Conservation (phyloP, 2,329 filamentous ascomycete species). For the Xylaria sp. region DNA sequence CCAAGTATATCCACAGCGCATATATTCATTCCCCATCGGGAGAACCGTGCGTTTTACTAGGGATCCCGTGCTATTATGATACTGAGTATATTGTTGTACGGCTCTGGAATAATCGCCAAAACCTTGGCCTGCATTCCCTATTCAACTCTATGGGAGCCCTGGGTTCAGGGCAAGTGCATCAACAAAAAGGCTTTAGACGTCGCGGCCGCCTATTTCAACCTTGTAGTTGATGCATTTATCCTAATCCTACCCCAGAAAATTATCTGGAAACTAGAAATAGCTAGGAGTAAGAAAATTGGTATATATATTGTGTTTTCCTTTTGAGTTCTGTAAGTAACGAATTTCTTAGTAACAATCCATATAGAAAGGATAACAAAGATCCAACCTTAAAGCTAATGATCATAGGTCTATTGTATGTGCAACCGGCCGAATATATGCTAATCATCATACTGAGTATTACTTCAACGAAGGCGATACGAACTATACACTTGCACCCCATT, state of each 20-base stretch:
- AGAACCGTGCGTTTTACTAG: no score
- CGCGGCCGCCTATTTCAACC: slow-evolving; percentile 4
- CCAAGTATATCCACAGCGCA: no score
- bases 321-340: neutral
- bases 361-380: no score
- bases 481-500: no score
- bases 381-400: no score
- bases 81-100: slow-evolving; percentile 1
- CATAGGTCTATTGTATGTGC: no score
- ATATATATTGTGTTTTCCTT: slow-evolving; percentile 11
- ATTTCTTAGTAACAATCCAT: no score
- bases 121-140: slow-evolving; percentile 2
- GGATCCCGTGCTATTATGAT: no score
- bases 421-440: no score
- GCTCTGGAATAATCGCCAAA: neutral
- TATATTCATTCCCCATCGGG: no score
- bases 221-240: slow-evolving; percentile 1
- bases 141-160: slow-evolving; percentile 12
- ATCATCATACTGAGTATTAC: no score
- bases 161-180: neutral
- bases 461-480: no score
- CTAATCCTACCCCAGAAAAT: slow-evolving; percentile 10
- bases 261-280: slow-evolving; percentile 10
- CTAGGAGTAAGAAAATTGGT: slow-evolving; percentile 3
- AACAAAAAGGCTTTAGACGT: neutral